Base-by-base conservation (phyloP, 23 red algal genomes). In the Agarophyton chilense region DNA sequence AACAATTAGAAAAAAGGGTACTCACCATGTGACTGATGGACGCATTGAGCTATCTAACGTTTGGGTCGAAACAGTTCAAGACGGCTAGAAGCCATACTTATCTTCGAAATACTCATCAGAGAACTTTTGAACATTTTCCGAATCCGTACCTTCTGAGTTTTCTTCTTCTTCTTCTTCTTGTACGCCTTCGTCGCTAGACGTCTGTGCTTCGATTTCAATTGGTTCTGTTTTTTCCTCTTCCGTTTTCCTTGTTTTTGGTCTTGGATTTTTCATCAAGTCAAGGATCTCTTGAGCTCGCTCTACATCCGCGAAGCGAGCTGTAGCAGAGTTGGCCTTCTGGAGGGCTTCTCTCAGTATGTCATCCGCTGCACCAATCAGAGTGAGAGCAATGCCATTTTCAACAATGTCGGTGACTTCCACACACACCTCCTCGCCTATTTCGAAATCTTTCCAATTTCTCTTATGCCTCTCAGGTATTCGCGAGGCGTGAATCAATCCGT, bases 41-140 rank as follows among this genome's bases (percentile, higher is more conserved):
- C 17, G 13, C 51, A 13, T 54, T 14, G n/a, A 54, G 51, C n/a
- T 54, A 13, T 21, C n/a, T 14, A 2, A 10, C 14, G 51, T 21
- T 49, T 14, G 13, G 51, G 17, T 10, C 10, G 40, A n/a, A n/a
- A n/a, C n/a, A n/a, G n/a, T n/a, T n/a, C n/a, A n/a, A n/a, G n/a
- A n/a, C n/a, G 6, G 19, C 65, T 57, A 91, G 32, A 81, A 50
- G 25, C 87, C 87, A 72, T 91, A 91, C 60, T 81, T 91, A 71
- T 91, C 87, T 41, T 91, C 87, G 64, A 81, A 81, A 33, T 91
- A 91, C 36, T 91, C 87, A 79, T 91, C 87, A 25, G 87, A 81
- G 75, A 91, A 81, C 44, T 91, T 72, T 6, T 81, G 44, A 51
- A 61, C 40, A 21, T 80, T 74, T 39, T 91, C 74, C 22, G 61